Evolutionary conservation across 139 green algal species (phyloP), one percentile per base, ranked within the genome.

Genomic region (Volvox reticuliferus): DNA sequence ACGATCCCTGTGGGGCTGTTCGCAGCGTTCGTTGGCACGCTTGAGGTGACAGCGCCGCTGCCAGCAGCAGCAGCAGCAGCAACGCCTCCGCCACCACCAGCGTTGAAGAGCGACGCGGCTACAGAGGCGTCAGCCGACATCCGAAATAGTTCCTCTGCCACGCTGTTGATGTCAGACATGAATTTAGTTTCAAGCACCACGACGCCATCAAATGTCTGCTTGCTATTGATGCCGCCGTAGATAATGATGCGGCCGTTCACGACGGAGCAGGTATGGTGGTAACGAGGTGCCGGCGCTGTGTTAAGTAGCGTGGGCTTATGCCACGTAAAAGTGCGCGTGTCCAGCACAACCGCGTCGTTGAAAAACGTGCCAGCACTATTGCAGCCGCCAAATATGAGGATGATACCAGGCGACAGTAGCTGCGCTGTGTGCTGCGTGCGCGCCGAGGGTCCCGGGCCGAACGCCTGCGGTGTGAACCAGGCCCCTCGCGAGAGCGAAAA

Each of bases 331-430:
- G 81, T 92, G n/a, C n/a, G 28, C 28, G 90, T 77, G 89, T 94
- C 86, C 9, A 95, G 89, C 35, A 95, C 36, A 26, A 92, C 80
- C 9, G 82, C 77, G 73, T 95, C 93, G 32, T 95, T 95, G 89
- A 93, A 94, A 71, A 95, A 93, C 20, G 91, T 86, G 33, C 86
- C 86, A 21, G 68, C 5, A 61, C 90, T 90, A 68, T 94, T 94
- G 90, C 92, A 95, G 76, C 94, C 94, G 26, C 94, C 94, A 71
- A 94, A 96, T 32, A 96, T 86, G 67, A 96, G 91, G 84, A 96
- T 89, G 21, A 82, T 71, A 30, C 79, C 37, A 16, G 75, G 79
- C 2, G 79, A 77, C 12, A 96, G 37, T 68, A 94, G 35, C 68
- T 91, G 71, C 22, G 94, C 92, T 1, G 79, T 86, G 78, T 95